phyloP scores from a whole-genome alignment of 441 rosid genomes.

The Syzygium syzygioides region DNA sequence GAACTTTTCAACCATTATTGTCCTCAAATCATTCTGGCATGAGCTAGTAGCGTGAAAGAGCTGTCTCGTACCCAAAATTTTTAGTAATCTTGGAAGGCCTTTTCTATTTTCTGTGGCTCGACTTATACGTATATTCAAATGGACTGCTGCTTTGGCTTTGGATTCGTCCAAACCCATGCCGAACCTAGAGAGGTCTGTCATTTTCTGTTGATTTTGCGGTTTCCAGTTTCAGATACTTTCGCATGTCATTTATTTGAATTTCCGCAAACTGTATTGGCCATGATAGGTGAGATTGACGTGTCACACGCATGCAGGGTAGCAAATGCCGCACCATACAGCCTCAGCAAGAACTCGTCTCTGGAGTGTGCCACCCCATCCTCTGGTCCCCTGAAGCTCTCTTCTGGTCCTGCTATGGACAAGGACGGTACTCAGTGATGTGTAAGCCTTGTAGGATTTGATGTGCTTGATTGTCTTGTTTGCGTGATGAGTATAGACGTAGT shows the following conservation, averaged over 20 bases:
- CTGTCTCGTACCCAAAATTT: neutral
- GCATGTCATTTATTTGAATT: neutral
- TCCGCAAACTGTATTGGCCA: neutral
- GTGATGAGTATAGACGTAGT: neutral
- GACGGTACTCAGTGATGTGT: neutral
- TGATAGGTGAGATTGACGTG: neutral
- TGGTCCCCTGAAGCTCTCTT: conserved; percentile 17
- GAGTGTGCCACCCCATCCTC: conserved; percentile 24
- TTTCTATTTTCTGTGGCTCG: neutral
- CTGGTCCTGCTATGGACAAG: neutral
- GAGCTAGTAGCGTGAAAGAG: neutral
- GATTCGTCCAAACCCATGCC: neutral
- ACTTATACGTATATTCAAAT: neutral
- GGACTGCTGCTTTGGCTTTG: neutral
- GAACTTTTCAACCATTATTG: neutral
- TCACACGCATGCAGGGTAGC: conserved; percentile 33
- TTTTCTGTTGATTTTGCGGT: neutral
- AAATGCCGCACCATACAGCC: conserved; percentile 51
- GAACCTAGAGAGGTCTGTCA: neutral
- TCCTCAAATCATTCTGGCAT: neutral
- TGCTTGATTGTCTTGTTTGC: neutral
- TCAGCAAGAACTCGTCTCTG: conserved; percentile 26
- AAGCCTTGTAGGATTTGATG: neutral
- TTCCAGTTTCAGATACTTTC: neutral
- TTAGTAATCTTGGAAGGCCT: neutral